phyloP scores from a whole-genome alignment of 2,329 filamentous ascomycete species.

The Teratosphaeria zuluensis region DNA sequence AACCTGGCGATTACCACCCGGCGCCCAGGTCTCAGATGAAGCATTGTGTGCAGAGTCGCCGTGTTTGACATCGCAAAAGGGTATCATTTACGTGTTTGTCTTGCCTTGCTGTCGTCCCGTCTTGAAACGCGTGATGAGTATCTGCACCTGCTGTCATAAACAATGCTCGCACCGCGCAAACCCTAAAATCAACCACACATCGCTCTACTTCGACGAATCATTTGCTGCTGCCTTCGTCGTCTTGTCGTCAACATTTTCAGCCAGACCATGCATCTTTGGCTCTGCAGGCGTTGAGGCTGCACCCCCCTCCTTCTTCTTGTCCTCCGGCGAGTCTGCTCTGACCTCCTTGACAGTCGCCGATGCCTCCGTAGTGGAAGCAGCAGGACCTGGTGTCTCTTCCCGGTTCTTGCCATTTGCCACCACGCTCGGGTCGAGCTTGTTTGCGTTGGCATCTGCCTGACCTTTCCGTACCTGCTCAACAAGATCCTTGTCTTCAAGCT shows the following conservation, averaged over 20 bases:
- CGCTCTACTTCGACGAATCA: not conserved
- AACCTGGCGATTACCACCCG: not conserved
- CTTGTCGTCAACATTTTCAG: conserved; percentile 4
- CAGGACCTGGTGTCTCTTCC: conserved; percentile 43
- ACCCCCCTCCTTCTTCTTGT: conserved; percentile 18
- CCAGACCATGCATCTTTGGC: conserved; percentile 17
- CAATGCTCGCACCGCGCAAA: not conserved
- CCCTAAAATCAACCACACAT: not conserved
- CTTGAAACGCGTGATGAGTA: not conserved
- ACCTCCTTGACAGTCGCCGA: not conserved
- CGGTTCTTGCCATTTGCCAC: conserved; percentile 29
- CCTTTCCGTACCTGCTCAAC: conserved; percentile 72
- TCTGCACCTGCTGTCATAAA: not conserved
- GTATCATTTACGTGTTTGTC: conserved; percentile 1
- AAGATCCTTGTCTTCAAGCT: conserved; percentile 76
- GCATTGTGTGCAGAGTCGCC: not conserved
- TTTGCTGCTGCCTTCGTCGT: not conserved
- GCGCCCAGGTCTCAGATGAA: not conserved
- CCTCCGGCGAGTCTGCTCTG: conserved; percentile 8
- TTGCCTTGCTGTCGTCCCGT: not conserved
- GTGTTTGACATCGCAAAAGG: conserved; percentile 2
- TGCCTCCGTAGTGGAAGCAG: conserved; percentile 2
- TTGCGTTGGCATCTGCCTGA: conserved; percentile 23
- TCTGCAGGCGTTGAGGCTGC: conserved; percentile 13
- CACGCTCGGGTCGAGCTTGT: conserved; percentile 1